Base-by-base conservation (phyloP, 495 filamentous ascomycete genomes). In the Pyronema domesticum region DNA sequence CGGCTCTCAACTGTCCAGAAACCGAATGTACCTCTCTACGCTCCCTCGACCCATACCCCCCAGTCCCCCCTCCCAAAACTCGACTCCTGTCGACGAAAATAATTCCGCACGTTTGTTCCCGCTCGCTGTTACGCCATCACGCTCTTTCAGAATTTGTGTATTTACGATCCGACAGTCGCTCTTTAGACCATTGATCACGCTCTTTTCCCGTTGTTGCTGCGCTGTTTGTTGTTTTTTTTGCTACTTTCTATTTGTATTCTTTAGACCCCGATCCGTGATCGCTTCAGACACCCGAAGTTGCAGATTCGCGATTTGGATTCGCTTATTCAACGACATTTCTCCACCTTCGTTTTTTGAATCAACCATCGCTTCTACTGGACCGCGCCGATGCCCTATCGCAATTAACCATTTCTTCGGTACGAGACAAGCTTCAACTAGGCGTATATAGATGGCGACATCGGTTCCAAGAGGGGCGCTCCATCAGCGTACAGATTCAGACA, bases 401-500 rank as follows among this genome's bases (percentile, higher is more conserved):
- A 30, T 30, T 30, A 30, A 30, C 23, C 23, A 5, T 30, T 30
- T 30, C 23, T 30, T 30, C 23, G 23, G 23, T 30, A 30, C 23
- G 23, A 30, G 23, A 30, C 23, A 30, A 30, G 23, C 23, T 30
- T 30, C 23, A 30, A 30, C 23, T 30, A 30, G 23, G 23, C 5
- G 23, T 30, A 30, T 30, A 30, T 30, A 30, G 23, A 30, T 30
- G 23, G 23, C 23, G 23, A 30, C 23, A 30, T 30, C 23, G 23
- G 23, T 30, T 30, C 23, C 23, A 30, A 30, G 23, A 30, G 23
- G 23, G 23, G 61, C 53, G 13, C 50, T 65, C 6, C 62, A 65
- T 36, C 62, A 64, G 58, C 61, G 62, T 46, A 58, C 62, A 19
- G 62, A 60, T 55, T 65, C 62, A 33, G 62, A 65, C 42, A 64